Evolutionary conservation across 106 monocot species (phyloP), one percentile per base, ranked within the genome.

Genomic region (Ottelia alismoides): DNA sequence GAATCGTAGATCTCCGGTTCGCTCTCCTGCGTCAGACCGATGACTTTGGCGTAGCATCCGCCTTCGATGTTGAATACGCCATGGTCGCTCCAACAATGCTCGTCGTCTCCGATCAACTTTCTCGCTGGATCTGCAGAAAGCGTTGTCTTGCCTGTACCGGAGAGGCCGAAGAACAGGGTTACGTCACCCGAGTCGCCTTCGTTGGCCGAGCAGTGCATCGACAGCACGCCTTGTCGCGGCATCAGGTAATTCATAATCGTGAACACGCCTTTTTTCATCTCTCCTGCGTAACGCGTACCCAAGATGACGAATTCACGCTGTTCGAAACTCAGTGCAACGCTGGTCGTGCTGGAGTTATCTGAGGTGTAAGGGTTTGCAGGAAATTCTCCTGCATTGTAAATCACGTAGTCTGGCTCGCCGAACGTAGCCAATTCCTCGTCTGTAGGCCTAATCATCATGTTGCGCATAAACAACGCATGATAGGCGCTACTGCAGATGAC

Each of bases 261-360:
- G 76, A 92, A 92, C 22, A 92, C 73, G 30, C 91, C 91, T 67
- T 92, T 91, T 84, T 91, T 92, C 91, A 92, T 92, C 91, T 92
- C 91, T 46, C 91, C 91, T 1, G 91, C 91, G 61, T 92, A 92
- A 44, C 81, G 91, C 5, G 85, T 92, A 49, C 91, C 91, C 21
- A 92, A 78, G 61, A 92, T 92, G 49, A 92, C 91, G 85, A 92
- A 85, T 72, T 92, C 91, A 62, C 72, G 81, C 72, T 85, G 81
- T 20, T 70, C 70, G 20, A 92, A 74, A 63, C 85, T 92, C 55
- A 92, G 63, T 64, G 81, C 91, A 51, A 92, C 64, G 75, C 91
- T 92, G 25, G 85, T 85, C 23, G 91, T 85, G 22, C 85, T 78
- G 22, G 91, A 85, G 85, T 85, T 92, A 61, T 92, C 84, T 50